phyloP scores from a whole-genome alignment of 2,329 filamentous ascomycete genomes.

The Grosmannia clavigera region DNA sequence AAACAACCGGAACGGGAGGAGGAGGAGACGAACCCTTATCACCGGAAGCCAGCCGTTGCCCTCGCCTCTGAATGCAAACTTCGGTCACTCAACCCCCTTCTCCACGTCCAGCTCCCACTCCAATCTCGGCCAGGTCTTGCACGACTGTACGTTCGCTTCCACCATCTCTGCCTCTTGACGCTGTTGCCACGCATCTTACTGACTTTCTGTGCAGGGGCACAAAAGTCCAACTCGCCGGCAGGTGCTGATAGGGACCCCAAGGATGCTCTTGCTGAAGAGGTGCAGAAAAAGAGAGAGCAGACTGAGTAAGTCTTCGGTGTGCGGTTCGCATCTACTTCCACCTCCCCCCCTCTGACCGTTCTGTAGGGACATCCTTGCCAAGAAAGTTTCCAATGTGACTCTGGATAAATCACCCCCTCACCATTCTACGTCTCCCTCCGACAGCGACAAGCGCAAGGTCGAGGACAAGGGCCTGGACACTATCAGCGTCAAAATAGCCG shows the following conservation, averaged over 20 bases:
- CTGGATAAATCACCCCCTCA: constrained; percentile 52
- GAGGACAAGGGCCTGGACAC: constrained; percentile 54
- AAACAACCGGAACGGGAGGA: constrained; percentile 80
- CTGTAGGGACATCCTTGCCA: constrained; percentile 69
- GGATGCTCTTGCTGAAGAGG: constrained; percentile 32
- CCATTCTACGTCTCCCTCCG: not conserved
- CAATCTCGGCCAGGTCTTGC: constrained; percentile 75
- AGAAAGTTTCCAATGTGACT: constrained; percentile 89
- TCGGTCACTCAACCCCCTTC: constrained; percentile 66
- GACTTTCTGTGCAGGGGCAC: not conserved
- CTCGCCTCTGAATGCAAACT: constrained; percentile 85
- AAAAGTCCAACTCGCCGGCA: not conserved
- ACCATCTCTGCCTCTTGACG: not conserved
- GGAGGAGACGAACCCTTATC: constrained; percentile 84
- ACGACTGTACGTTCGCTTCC: constrained; percentile 33
- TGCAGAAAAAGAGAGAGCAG: constrained; percentile 79
- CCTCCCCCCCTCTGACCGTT: not conserved
- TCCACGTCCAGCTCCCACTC: constrained; percentile 50
- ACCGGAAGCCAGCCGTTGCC: constrained; percentile 94
- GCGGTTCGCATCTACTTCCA: not conserved
- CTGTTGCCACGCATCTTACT: not conserved
- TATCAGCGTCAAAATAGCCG: constrained; percentile 98
- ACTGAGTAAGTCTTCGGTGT: constrained; percentile 57
- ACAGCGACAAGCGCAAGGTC: constrained; percentile 49
- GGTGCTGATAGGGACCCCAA: constrained; percentile 28